Base-by-base conservation (phyloP, 2,329 filamentous ascomycete genomes). In the Diaporthe sp. region DNA sequence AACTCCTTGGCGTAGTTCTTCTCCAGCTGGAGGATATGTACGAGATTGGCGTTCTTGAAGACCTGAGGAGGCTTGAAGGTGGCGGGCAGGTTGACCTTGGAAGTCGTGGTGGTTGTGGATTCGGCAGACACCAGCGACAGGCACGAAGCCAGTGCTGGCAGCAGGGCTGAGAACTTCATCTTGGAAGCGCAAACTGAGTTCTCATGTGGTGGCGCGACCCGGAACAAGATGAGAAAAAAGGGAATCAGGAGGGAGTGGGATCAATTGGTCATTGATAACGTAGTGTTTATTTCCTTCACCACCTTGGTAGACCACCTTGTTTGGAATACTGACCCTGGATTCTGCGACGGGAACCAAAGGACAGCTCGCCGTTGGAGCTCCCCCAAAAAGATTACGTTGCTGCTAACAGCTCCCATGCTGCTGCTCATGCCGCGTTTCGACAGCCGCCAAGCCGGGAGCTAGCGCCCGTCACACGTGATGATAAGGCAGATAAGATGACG, bases 41-140 rank as follows among this genome's bases (percentile, higher is more conserved):
- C 94, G 42, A 98, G 86, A 84, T 99, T 98, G 85, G 90, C 90
- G 85, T 99, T 98, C 87, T 96, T 95, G 88, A 98, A 99, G 79
- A 96, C 94, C 83, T 95, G 94, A 19, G 96, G 94, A 72, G 96
- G 95, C 84, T 91, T 93, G 88, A 98, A 98, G 77, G 89, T 88
- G 79, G 90, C 84, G 58, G 92, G 91, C 77, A 92, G 87, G 73
- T 88, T 88, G 80, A 89, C 84, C 83, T 91, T 91, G 78, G 91
- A 90, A 74, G 89, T 88, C 79, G 89, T 86, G 75, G 85, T 80
- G 53, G 82, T 81, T 58, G 83, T 82, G 76, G 82, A 80, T 80
- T 79, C 80, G 76, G 85, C 84, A 76, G 89, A 82, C 75, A 84
- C 82, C 69, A 86, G 82, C 68, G 87, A 88, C 79, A 91, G 83